Conservation (phyloP, 129 eudicot genomes). For the Daucus carota region DNA sequence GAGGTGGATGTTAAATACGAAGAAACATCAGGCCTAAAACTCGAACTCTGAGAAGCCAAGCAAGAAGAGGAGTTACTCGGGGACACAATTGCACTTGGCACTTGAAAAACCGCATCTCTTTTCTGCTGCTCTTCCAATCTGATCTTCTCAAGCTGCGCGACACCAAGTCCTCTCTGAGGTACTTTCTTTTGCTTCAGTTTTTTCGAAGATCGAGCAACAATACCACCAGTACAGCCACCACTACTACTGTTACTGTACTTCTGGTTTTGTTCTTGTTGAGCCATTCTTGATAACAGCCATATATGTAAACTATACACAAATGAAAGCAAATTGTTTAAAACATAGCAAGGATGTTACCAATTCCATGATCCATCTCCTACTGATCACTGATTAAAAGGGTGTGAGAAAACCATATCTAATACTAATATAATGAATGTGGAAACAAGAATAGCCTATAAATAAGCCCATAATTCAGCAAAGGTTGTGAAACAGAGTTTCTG, state of each 20-base stretch:
- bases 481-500: constrained; percentile 20
- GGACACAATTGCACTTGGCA: constrained; percentile 28
- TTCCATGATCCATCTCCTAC: neutral
- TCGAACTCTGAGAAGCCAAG: constrained; percentile 29
- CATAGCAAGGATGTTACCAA: neutral
- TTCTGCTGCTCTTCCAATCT: constrained; percentile 65
- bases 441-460: constrained; percentile 18
- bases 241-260: constrained; percentile 42
- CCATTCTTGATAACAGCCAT: constrained; percentile 60
- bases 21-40: constrained; percentile 27
- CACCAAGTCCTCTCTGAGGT: constrained; percentile 94
- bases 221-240: constrained; percentile 24
- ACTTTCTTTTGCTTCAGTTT: constrained; percentile 69
- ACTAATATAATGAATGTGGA: constrained; percentile 22
- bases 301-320: constrained; percentile 13
- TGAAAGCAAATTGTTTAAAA: neutral
- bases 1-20: constrained; percentile 12
- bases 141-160: constrained; percentile 89
- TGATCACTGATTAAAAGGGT: constrained; percentile 25
- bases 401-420: constrained; percentile 13
- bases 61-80: constrained; percentile 36
- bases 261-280: constrained; percentile 54
- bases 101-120: constrained; percentile 28
- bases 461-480: constrained; percentile 28
- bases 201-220: constrained; percentile 37